Evolutionary conservation across 1,284 basidiomycete genomes (phyloP), one percentile per base, ranked within the genome.

Genomic region (Naganishia sp.): DNA sequence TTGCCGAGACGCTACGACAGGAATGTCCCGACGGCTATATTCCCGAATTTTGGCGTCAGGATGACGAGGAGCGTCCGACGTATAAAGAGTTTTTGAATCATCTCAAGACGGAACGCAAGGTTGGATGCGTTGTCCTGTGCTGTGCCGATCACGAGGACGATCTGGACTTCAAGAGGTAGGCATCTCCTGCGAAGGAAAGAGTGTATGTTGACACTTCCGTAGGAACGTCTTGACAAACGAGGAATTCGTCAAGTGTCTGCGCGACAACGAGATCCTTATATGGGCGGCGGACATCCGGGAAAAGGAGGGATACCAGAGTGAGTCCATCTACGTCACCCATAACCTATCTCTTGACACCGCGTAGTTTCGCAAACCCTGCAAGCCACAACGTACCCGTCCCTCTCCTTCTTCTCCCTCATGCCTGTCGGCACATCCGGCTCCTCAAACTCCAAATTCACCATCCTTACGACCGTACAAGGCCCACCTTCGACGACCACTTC

Each of bases 81-180:
- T 97, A 98, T 75, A 90, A 94, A 69, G 85, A 88, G 7, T 89
- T 89, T 49, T 79, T 95, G 68, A 83, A 85, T 55, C 75, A 78
- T 18, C 89, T 90, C 67, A 85, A 92, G 75, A 84, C 83, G 60
- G 88, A 94, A 54, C 81, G 85, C 28, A 86, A 85, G 76, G 84
- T 96, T 54, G 88, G 89, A 0, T 89, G 90, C 72, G 85, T 94
- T 1, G 79, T 97, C 0, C 82, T 98, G n/a, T 87, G 93, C 55
- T 92, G 90, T 73, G 86, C 87, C 44, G 93, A 96, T 73, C 94
- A 98, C 72, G 91, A 95, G 74, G 88, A 94, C 72, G 89, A 89
- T 46, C 82, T 87, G 1, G 87, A 87, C 70, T 97, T 97, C 82
- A 94, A 94, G 79, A 84, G 87, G 87, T 88, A 55, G 33, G 83